A percentile compares a stretch with the other conserved stretches of the same genome.
Evolutionary conservation across 2,329 filamentous ascomycete species (phyloP).

Genomic region (Cladobotryum mycophilum): DNA sequence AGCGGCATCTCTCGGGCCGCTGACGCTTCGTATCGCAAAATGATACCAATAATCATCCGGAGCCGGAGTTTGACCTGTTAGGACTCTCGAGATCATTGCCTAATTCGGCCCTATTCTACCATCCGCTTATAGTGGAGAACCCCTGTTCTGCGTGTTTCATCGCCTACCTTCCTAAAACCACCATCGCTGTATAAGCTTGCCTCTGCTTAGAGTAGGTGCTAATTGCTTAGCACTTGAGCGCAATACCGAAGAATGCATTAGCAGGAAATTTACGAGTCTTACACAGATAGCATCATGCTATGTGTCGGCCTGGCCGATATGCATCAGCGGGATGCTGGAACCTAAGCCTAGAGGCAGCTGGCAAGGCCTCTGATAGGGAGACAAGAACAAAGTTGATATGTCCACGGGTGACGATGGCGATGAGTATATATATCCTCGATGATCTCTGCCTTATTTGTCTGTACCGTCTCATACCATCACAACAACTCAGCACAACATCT

Average conservation of each 20-base stretch:
- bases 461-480: not conserved
- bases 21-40: too few relatives aligned
- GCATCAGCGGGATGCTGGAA: not conserved
- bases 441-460: conserved; percentile 1
- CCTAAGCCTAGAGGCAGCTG: not conserved
- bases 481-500: not conserved
- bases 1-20: too few relatives aligned
- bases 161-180: too few relatives aligned
- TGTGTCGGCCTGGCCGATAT: conserved; percentile 4
- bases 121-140: too few relatives aligned
- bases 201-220: too few relatives aligned
- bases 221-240: not conserved
- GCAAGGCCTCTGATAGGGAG: not conserved
- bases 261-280: conserved; percentile 5
- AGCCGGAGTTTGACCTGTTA: too few relatives aligned
- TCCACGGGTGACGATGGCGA: not conserved
- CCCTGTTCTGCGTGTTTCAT: too few relatives aligned
- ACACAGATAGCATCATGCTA: conserved; percentile 3
- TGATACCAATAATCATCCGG: too few relatives aligned
- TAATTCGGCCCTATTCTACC: too few relatives aligned
- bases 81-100: too few relatives aligned
- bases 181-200: too few relatives aligned
- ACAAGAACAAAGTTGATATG: not conserved
- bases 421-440: conserved; percentile 6
- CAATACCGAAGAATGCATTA: not conserved